Evolutionary conservation across 306 rosid genomes (phyloP).

Genomic region (Fragaria vesca): DNA sequence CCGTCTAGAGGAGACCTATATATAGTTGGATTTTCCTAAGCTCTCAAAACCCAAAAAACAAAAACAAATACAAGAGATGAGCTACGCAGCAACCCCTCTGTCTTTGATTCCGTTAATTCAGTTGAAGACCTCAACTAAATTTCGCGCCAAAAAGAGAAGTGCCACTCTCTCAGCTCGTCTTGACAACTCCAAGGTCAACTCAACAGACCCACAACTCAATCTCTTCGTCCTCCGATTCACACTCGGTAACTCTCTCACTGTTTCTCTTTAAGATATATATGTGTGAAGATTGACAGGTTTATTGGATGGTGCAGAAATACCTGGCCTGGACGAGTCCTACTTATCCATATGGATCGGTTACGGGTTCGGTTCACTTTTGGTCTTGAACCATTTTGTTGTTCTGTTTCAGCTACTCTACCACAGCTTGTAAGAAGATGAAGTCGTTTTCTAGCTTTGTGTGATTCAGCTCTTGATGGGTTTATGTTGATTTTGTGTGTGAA

Average conservation of each 20-base stretch:
- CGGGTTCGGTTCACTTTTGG: slow-evolving; percentile 79
- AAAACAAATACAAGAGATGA: slow-evolving; percentile 31
- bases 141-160: slow-evolving; percentile 31
- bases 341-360: slow-evolving; percentile 97
- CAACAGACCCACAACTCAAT: slow-evolving; percentile 52
- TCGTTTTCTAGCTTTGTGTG: not conserved
- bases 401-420: slow-evolving; percentile 50
- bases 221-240: slow-evolving; percentile 95
- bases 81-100: not conserved
- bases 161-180: slow-evolving; percentile 45
- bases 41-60: not conserved
- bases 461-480: not conserved
- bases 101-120: slow-evolving; percentile 36
- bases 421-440: slow-evolving; percentile 50
- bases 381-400: slow-evolving; percentile 67
- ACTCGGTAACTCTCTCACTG: slow-evolving; percentile 42
- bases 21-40: slow-evolving; percentile 9
- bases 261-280: not conserved
- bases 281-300: not conserved
- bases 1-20: too few species aligned
- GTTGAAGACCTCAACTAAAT: slow-evolving; percentile 16
- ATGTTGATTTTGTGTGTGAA: not conserved
- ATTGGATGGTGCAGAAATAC: slow-evolving; percentile 52
- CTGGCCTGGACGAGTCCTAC: slow-evolving; percentile 93
- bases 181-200: slow-evolving; percentile 46